These are phyloP conservation scores for Glutinoglossum americanum DNA, from an alignment of 495 filamentous ascomycete species.

Conservation along the genomic window DNA sequence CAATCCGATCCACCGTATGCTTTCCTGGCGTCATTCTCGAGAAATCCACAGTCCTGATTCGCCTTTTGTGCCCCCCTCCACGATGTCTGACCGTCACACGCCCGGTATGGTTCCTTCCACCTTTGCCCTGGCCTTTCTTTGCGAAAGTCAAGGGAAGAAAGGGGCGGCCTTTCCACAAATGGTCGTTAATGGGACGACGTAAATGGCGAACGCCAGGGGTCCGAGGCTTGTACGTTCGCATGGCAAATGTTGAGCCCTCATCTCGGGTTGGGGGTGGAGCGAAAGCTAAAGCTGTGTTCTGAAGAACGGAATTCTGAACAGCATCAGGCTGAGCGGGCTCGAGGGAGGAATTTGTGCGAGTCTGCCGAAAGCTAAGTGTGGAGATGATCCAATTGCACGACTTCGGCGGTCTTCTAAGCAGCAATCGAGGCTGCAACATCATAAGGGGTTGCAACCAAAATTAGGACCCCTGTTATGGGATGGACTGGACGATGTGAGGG, in stretches of 20 bases:
- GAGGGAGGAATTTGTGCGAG: neutral
- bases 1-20: conserved; percentile 78
- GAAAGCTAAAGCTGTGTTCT: conserved; percentile 15
- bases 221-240: conserved; percentile 81
- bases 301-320: conserved; percentile 8
- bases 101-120: conserved; percentile 77
- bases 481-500: neutral
- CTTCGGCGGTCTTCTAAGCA: conserved; percentile 25
- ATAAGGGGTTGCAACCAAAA: neutral
- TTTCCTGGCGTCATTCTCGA: conserved; percentile 49
- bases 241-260: conserved; percentile 17
- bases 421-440: conserved; percentile 44
- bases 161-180: conserved; percentile 84
- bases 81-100: conserved; percentile 71
- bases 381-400: conserved; percentile 20
- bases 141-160: conserved; percentile 63
- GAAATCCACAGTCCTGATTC: conserved; percentile 83
- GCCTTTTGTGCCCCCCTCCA: conserved; percentile 74
- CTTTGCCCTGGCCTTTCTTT: conserved; percentile 77
- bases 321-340: conserved; percentile 19
- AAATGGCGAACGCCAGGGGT: conserved; percentile 90
- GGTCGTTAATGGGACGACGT: conserved; percentile 78
- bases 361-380: conserved; percentile 20
- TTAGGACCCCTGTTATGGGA: neutral
- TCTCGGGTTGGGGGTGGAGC: conserved; percentile 24